These are phyloP conservation scores for Fusarium siculi DNA, from an alignment of 2,329 filamentous ascomycete species.

Conservation along the genomic window DNA sequence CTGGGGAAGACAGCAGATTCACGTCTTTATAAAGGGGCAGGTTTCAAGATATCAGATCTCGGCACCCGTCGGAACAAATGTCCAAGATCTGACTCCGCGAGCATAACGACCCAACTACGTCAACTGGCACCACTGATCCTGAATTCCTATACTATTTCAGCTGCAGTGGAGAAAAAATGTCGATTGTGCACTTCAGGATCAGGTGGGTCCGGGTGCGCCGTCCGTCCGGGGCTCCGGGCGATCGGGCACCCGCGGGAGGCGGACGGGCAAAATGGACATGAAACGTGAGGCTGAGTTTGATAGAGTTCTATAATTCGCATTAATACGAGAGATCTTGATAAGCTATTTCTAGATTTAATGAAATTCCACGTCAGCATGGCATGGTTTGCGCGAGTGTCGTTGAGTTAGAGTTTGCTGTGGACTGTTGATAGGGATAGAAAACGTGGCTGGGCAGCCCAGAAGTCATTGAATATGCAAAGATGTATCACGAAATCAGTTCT, in stretches of 20 bases:
- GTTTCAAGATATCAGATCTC: slow-evolving; percentile 3
- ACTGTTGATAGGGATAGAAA: not conserved
- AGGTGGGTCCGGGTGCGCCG: slow-evolving; percentile 3
- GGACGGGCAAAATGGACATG: not conserved
- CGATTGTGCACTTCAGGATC: not conserved
- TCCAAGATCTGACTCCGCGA: slow-evolving; percentile 1
- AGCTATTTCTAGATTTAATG: not conserved
- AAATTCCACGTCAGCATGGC: not conserved
- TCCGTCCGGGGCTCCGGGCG: not conserved
- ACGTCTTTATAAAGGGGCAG: slow-evolving; percentile 3
- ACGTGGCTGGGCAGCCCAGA: not conserved
- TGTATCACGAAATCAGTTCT: not conserved
- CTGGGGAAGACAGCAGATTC: not conserved
- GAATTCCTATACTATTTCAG: not conserved
- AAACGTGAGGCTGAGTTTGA: slow-evolving; percentile 2
- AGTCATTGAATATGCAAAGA: not conserved
- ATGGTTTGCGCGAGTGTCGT: not conserved
- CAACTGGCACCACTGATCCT: slow-evolving; percentile 4
- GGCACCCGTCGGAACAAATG: not conserved
- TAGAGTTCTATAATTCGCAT: not conserved
- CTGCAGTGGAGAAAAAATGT: slow-evolving; percentile 7
- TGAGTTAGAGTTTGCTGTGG: not conserved
- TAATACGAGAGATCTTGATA: not conserved
- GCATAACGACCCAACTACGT: slow-evolving; percentile 3
- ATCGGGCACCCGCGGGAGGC: slow-evolving; percentile 13